Evolutionary conservation across 768 basidiomycete genomes (phyloP), one percentile per base, ranked within the genome.

Genomic region (Tulasnella sp.): DNA sequence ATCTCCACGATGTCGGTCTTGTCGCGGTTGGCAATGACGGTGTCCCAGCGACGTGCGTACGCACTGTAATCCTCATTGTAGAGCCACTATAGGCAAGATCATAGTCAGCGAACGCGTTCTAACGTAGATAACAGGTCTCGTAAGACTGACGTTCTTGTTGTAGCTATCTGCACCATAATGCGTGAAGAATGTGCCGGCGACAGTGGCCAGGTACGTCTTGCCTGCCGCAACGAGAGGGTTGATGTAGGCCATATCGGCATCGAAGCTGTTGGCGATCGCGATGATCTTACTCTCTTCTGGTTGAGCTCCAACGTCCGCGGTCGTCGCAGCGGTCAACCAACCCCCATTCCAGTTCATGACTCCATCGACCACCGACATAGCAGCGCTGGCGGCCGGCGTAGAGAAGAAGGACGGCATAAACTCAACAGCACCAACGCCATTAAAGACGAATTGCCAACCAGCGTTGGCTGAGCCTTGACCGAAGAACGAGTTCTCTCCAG

Each of bases 111-210:
- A 56, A n/a, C 46, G 7, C 19, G 46, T 48, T 5, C 5, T 21
- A 48, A 48, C n/a, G n/a, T 29, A 48, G 27, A 48, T 22, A 30
- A 49, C 10, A 27, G 45, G 9, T 15, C 2, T 15, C 9, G 22
- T 51, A 19, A 38, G 17, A 11, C 57, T 59, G 27, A 59, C 57
- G 54, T 72, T 67, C 67, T 73, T 71, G 64, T 72, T 72, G 44
- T 63, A 72, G 7, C 60, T 63, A 49, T 62, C 50, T 0, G 66
- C 65, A 1, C 65, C 63, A 60, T 70, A 71, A 57, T 72, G 70
- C 4, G 72, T 72, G 64, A 68, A 73, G 67, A 72, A 72, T n/a
- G 55, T 54, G 1, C 70, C 71, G 27, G 63, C 64, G 53, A 71
- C 64, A 34, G 66, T 64, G 4, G 69, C 66, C 69, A 71, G 70